Evolutionary conservation across 1,284 basidiomycete genomes (phyloP), one percentile per base, ranked within the genome.

Genomic region (Coniferiporia weirii): DNA sequence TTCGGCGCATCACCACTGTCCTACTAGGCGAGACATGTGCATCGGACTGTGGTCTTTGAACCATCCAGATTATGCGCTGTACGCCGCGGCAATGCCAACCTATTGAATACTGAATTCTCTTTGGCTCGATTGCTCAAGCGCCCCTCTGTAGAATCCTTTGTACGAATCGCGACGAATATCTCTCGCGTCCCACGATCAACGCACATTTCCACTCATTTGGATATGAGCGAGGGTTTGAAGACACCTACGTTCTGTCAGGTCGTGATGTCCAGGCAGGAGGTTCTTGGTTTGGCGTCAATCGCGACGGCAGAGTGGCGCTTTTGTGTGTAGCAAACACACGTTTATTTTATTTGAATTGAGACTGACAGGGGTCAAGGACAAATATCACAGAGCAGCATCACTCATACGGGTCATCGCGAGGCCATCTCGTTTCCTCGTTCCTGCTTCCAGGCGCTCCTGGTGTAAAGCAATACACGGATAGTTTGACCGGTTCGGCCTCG

Each of bases 1-100:
- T n/a, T n/a, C 17, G 44, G 44, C 44, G 17, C 44, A 17, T 46
- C 44, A 46, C 3, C 44, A 40, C 38, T 40, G 2, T 19, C 7
- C 12, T n/a, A n/a, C n/a, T 12, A 12, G 40, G 40, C 40, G 7
- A 73, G 86, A 76, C 57, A 91, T 92, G 89, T 92, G 89, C 70
- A 80, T 91, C 64, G 86, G 77, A 51, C 79, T 89, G 67, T 91
- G 85, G 83, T 80, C 87, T 53, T 75, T 91, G 4, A 78, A 87
- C 54, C 84, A 89, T 67, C 82, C 83, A 32, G 80, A 85, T 52
- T 92, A 91, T 68, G 83, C 89, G 12, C 76, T 92, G 89, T 91
- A 71, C 72, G 89, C 59, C 48, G 52, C 52, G 45, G 43, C 44
- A 34, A 59, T 54, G 46, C 56, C 53, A 20, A 40, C 50, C 45